Percentiles rank a stretch among this genome's conserved stretches.
phyloP scores from a whole-genome alignment of 371 early-diverging fungal genomes.

The Syncephalastrum racemosum region DNA sequence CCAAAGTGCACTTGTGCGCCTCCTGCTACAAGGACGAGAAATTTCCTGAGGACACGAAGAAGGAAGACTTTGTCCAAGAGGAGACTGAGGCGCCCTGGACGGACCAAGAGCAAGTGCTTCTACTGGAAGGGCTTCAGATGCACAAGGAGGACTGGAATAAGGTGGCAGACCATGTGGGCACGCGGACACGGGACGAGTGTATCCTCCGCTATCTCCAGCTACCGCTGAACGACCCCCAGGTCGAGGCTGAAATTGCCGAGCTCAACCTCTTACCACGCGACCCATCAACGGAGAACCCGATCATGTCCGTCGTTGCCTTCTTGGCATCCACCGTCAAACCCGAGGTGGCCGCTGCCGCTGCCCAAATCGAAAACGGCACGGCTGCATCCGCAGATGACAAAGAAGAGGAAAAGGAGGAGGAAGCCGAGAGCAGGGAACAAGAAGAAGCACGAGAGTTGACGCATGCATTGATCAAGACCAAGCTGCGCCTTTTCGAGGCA shows the following conservation, averaged over 20 bases:
- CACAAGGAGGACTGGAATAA: slow-evolving; percentile 40
- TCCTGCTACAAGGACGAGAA: slow-evolving; percentile 84
- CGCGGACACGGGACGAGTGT: slow-evolving; percentile 48
- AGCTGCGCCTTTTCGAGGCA: slow-evolving; percentile 75
- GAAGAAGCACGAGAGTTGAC: slow-evolving; percentile 29
- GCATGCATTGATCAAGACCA: slow-evolving; percentile 68
- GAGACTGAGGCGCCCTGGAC: slow-evolving; percentile 29
- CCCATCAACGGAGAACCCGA: slow-evolving; percentile 82
- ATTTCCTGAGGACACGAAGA: slow-evolving; percentile 74
- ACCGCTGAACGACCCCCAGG: slow-evolving; percentile 67
- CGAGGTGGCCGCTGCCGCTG: slow-evolving; percentile 88
- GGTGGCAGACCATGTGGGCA: slow-evolving; percentile 39
- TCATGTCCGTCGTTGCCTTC: slow-evolving; percentile 94
- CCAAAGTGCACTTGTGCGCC: slow-evolving; percentile 70
- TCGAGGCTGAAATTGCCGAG: slow-evolving; percentile 46
- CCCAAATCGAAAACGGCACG: slow-evolving; percentile 4
- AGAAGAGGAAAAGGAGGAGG: slow-evolving; percentile 8
- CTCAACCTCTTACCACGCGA: slow-evolving; percentile 53
- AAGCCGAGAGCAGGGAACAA: slow-evolving; percentile 11
- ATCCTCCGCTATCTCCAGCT: slow-evolving; percentile 39
- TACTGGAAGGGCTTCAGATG: slow-evolving; percentile 34
- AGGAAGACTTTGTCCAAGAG: slow-evolving; percentile 80
- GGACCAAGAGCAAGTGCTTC: slow-evolving; percentile 31
- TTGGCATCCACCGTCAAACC: slow-evolving; percentile 94
- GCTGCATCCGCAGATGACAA: background rate